Evolutionary conservation across 352 stramenopile genomes (phyloP), one percentile per base, ranked within the genome.

Genomic region (Globisporangium yorkense): DNA sequence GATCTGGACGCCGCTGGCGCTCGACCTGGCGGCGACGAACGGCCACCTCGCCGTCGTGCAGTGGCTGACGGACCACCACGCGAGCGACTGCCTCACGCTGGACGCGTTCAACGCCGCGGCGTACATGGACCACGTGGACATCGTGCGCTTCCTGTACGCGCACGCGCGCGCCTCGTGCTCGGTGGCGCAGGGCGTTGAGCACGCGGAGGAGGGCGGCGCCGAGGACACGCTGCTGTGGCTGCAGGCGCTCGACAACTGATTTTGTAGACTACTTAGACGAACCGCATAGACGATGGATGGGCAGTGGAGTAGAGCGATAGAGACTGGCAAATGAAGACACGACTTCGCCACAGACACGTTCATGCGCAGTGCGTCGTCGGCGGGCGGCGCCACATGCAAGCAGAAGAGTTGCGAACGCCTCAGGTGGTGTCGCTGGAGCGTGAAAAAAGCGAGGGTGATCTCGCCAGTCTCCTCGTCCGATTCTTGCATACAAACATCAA

Each of bases 41-140:
- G 80, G 80, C 18, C 77, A 87, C 18, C 57, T 89, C 10, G 12
- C 54, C 3, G 73, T 72, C 31, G 82, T 89, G 24, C 65, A 88
- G 54, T 92, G 76, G 72, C 68, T 92, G 40, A 74, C 76, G 0
- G 62, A 77, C 56, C 57, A 88, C 58, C 74, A 77, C 55, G 62
- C 63, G 56, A 60, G 71, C 51, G 70, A 74, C 39, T 85, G 73
- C 66, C 58, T 63, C 55, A 73, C 66, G 35, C 65, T 74, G 41
- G 79, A 89, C 31, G 76, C 74, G 12, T 75, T 89, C 53, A 89
- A 87, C 53, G 76, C 77, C 7, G 79, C 79, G 1, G 70, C 66
- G 56, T 89, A 89, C 64, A 89, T 89, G 79, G 79, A 89, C 57
- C 76, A 89, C 58, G 20, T 87, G 24, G 74, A 80, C 44, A 61